Conservation (phyloP, 2,329 filamentous ascomycete species). For the Didymellaceae sp. region DNA sequence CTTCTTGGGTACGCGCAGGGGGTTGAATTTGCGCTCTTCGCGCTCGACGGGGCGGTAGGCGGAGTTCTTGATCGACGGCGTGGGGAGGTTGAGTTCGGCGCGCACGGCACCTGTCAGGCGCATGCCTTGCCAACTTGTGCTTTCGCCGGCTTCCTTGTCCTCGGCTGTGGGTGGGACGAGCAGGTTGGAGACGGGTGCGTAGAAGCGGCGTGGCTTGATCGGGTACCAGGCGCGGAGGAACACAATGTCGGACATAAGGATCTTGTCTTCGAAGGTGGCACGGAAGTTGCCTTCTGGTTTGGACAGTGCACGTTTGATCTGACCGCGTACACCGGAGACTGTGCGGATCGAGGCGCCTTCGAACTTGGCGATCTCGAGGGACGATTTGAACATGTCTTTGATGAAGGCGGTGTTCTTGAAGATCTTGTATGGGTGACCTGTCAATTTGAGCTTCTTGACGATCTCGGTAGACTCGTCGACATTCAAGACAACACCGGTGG, state of each 20-base stretch:
- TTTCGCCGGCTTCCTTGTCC: conserved; percentile 40
- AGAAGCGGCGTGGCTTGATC: conserved; percentile 92
- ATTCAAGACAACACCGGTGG: conserved; percentile 89
- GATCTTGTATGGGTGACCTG: conserved; percentile 92
- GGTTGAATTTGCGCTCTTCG: conserved; percentile 59
- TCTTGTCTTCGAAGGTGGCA: conserved; percentile 98
- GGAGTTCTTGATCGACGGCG: conserved; percentile 82
- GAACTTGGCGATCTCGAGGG: conserved; percentile 96
- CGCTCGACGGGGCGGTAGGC: conserved; percentile 73
- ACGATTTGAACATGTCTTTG: conserved; percentile 95
- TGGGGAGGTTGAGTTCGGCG: conserved; percentile 73
- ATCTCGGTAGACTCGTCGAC: conserved; percentile 97
- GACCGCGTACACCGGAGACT: conserved; percentile 91
- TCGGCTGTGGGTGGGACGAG: conserved; percentile 62
- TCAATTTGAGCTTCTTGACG: conserved; percentile 98
- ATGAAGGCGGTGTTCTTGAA: conserved; percentile 99
- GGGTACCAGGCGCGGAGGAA: conserved; percentile 98
- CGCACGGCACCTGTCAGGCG: conserved; percentile 92
- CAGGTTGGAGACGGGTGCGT: conserved; percentile 94
- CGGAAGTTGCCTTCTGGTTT: conserved; percentile 96
- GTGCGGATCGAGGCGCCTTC: conserved; percentile 96
- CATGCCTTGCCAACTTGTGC: conserved; percentile 80
- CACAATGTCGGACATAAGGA: conserved; percentile 94
- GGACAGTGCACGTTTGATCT: conserved; percentile 93
- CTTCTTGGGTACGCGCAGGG: conserved; percentile 76